These are phyloP conservation scores for Diaporthe australafricana DNA, from an alignment of 2,329 filamentous ascomycete genomes.

Conservation along the genomic window DNA sequence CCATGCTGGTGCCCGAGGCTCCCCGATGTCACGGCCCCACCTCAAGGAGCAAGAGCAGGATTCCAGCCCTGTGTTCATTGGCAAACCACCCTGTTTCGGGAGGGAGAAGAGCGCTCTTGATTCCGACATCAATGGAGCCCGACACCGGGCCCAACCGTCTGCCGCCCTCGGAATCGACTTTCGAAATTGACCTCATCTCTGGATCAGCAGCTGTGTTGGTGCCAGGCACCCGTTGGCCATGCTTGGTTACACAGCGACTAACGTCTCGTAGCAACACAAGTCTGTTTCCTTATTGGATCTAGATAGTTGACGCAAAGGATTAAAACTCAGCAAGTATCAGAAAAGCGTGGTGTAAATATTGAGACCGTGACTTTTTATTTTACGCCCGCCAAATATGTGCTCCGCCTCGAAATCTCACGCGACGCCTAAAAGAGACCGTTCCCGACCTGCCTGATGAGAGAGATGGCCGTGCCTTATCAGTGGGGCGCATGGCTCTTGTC, in stretches of 20 bases:
- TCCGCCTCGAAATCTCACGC: not conserved
- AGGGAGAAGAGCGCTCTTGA: not conserved
- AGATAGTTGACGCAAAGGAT: not conserved
- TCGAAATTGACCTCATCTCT: not conserved
- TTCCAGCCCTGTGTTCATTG: not conserved
- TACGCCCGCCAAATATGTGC: not conserved
- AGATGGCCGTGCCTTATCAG: constrained; percentile 6
- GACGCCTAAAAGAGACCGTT: not conserved
- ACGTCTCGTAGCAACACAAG: not conserved
- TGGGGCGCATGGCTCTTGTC: constrained; percentile 11
- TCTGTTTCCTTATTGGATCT: not conserved
- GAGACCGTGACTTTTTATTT: not conserved
- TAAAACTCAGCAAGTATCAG: not conserved
- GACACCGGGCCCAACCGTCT: not conserved
- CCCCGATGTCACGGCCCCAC: not conserved
- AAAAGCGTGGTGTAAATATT: not conserved
- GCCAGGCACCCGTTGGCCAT: not conserved
- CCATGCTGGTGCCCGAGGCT: not conserved
- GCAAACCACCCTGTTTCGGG: not conserved
- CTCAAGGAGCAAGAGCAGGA: not conserved
- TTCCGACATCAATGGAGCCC: not conserved
- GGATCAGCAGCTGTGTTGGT: not conserved
- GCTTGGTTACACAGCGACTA: not conserved
- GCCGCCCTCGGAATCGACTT: not conserved
- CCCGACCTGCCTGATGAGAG: constrained; percentile 20